Base-by-base conservation (phyloP, 208 protist genomes). In the Trypanosoma rangeli region DNA sequence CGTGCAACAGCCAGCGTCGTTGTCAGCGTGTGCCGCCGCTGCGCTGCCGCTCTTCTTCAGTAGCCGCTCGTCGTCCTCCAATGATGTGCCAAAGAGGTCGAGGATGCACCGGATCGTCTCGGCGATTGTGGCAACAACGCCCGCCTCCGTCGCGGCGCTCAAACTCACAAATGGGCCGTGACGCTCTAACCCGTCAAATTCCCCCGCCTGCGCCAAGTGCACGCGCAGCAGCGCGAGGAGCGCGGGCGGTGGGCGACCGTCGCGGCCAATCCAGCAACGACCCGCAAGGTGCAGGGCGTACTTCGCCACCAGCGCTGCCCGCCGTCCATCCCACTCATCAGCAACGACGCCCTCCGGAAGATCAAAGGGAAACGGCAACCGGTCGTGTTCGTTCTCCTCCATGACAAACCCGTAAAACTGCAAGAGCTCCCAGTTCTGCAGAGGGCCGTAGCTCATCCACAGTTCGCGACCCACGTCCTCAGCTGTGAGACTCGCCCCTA, bases 371-470 rank as follows among this genome's bases (percentile, higher is more conserved):
- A 97, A 94, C 13, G 92, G 92, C 31, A 97, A 76, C 70, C 80
- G 86, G 66, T 97, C 89, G 65, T 93, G 76, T 46, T 79, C 81
- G 69, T 97, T 97, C 39, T 86, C 79, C 15, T 72, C 70, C 24
- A 95, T 63, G 24, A 93, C 87, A 66, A 97, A 97, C n/a, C 93
- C 93, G 79, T 97, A 97, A 73, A 87, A 85, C 73, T 90, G 79
- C 54, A 97, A 79, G 69, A 97, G 77, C 81, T 97, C 89, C 89
- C 89, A 96, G 78, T 93, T 95, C 74, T 97, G 90, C 67, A 97
- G 76, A 12, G 93, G 93, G n/a, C 93, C 93, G 79, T 97, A 97
- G 76, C 89, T 95, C 90, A 97, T 96, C 85, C 85, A 93, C 63
- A 95, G 68, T 80, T 97, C 89, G 7, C 83, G 83, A 8, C 85